Conservation (phyloP, 2,329 filamentous ascomycete genomes). For the Onygenales sp. region DNA sequence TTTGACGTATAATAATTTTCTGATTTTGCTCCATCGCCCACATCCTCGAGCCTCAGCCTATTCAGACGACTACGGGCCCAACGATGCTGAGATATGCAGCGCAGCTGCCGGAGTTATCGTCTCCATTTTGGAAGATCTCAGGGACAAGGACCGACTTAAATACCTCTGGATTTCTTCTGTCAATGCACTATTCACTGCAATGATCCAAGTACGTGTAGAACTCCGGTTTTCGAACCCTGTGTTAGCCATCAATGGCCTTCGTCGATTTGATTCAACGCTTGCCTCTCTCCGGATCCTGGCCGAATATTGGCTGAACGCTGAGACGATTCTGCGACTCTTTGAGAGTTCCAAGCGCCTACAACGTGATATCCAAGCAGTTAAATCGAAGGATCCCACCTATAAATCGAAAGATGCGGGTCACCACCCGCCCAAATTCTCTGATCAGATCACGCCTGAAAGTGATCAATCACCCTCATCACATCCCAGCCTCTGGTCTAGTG, state of each 20-base stretch:
- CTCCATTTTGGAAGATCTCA: slow-evolving; percentile 36
- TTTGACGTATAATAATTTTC: slow-evolving; percentile 37
- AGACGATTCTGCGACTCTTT: slow-evolving; percentile 34
- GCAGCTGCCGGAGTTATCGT: slow-evolving; percentile 36
- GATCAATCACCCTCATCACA: slow-evolving; percentile 6
- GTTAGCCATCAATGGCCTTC: slow-evolving; percentile 35
- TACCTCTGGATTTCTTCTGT: slow-evolving; percentile 37
- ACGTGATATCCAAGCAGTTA: slow-evolving; percentile 30
- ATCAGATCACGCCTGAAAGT: slow-evolving; percentile 1
- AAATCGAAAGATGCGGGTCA: slow-evolving; percentile 5
- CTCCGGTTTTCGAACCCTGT: slow-evolving; percentile 38
- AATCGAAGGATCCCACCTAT: slow-evolving; percentile 24
- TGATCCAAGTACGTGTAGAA: slow-evolving; percentile 39
- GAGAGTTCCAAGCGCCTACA: slow-evolving; percentile 35
- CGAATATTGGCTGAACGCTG: slow-evolving; percentile 35
- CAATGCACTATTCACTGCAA: slow-evolving; percentile 36
- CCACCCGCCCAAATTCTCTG: slow-evolving; percentile 2
- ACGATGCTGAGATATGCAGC: slow-evolving; percentile 38
- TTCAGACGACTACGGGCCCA: slow-evolving; percentile 35
- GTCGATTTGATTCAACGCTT: slow-evolving; percentile 34
- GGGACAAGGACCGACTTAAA: slow-evolving; percentile 32
- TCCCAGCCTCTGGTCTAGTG: slow-evolving; percentile 4
- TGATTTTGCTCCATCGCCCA: slow-evolving; percentile 36
- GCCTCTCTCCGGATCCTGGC: slow-evolving; percentile 33
- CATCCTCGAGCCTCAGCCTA: slow-evolving; percentile 34